A percentile compares a stretch with the other conserved stretches of the same genome.
These are phyloP conservation scores for Ampelocalamus luodianensis DNA, from an alignment of 176 grass and related monocot species.

Conservation along the genomic window DNA sequence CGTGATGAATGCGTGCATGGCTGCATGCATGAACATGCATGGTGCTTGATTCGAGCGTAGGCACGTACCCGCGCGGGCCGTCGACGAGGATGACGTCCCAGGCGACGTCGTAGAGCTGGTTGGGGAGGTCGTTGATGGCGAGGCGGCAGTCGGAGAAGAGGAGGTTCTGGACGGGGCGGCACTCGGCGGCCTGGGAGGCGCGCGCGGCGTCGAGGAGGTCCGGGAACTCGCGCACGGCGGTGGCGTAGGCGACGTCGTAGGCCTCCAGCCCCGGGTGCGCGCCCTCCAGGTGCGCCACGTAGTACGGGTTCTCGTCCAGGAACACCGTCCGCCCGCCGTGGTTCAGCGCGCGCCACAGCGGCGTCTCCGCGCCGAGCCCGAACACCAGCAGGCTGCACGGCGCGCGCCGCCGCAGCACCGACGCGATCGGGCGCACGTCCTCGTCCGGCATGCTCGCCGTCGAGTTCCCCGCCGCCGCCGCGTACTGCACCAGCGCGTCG, in stretches of 20 bases:
- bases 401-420: constrained; percentile 67
- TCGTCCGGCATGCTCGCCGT: constrained; percentile 66
- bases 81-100: constrained; percentile 98
- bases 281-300: constrained; percentile 81
- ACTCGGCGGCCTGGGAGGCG: constrained; percentile 54
- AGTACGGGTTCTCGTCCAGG: constrained; percentile 97
- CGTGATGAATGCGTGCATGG: neutral
- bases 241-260: constrained; percentile 89
- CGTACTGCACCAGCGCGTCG: constrained; percentile 87
- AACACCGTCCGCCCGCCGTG: constrained; percentile 91
- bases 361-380: constrained; percentile 84
- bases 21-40: neutral
- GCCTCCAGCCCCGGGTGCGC: constrained; percentile 76
- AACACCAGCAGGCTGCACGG: constrained; percentile 91
- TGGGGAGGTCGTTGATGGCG: constrained; percentile 90
- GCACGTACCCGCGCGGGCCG: constrained; percentile 66
- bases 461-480: constrained; percentile 65
- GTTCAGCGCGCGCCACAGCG: constrained; percentile 96
- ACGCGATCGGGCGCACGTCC: constrained; percentile 72
- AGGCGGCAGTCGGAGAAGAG: constrained; percentile 94
- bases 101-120: constrained; percentile 78
- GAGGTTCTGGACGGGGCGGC: constrained; percentile 91
- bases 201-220: constrained; percentile 61
- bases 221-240: constrained; percentile 62
- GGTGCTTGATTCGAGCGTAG: neutral